Base-by-base conservation (phyloP, 805 yeast species). In the Starmerella geochares region DNA sequence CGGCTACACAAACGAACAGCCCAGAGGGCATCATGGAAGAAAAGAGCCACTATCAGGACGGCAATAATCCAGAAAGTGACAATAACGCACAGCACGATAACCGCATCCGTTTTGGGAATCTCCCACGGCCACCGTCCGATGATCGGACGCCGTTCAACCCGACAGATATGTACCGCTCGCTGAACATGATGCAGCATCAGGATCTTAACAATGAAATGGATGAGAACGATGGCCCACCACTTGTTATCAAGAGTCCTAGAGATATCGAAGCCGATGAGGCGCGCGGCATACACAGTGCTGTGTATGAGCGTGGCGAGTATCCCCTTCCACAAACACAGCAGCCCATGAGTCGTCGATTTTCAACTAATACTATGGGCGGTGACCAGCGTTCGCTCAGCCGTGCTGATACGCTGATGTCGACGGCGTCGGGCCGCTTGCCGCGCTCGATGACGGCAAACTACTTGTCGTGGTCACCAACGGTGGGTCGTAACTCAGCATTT, bases 401-500 rank as follows among this genome's bases (percentile, higher is more conserved):
- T 3, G 41, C 46, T 1, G 57, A 54, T 24, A 52, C 57, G 11
- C 20, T 43, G 20, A 42, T 46, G 49, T 48, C 53, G 20, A 35
- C 21, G n/a, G 51, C 52, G 2, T 48, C 53, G 16, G 21, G 19
- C 19, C 48, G 52, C 5, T 20, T 24, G 13, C 52, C 54, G 8
- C 44, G 29, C 20, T 51, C 50, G 28, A 67, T 67, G 70, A 59
- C 60, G 14, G 55, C 69, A 4, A 65, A 65, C 54, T 92, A 88
- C 59, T 69, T 90, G 21, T 87, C 96, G 0, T 87, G 94, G 86
- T 76, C 75, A 28, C 96, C 97, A 2, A 84, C 92, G 0, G 75
- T 92, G 31, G 97, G 96, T 10, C 76, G 96, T 65, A 92, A 92
- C 65, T 90, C 97, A 0, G 81, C 88, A 0, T 92, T 92, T 70